These are phyloP conservation scores for Pelargonium myrrhifolium DNA, from an alignment of 441 rosid species.

Conservation along the genomic window DNA sequence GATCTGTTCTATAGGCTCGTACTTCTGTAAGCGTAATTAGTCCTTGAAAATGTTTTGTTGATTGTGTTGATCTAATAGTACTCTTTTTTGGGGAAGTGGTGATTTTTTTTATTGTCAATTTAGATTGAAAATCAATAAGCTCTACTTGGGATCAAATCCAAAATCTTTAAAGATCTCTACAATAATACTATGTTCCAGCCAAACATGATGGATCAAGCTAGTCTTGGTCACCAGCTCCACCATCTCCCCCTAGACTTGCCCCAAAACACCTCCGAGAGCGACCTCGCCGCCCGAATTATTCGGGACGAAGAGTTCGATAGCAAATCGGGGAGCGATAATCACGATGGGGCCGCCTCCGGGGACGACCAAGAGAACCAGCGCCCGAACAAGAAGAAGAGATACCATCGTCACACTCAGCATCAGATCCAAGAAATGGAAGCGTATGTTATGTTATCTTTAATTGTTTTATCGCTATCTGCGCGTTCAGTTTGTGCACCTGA, in stretches of 20 bases:
- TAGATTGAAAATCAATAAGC: conserved; percentile 40
- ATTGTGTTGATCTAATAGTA: too few species aligned
- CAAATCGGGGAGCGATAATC: conserved; percentile 88
- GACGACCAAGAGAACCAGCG: conserved; percentile 71
- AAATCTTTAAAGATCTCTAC: conserved; percentile 34
- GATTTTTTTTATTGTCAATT: conserved; percentile 8
- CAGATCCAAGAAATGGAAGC: conserved; percentile 95
- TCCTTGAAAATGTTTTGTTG: too few species aligned
- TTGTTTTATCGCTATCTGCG: neutral
- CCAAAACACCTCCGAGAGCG: conserved; percentile 33
- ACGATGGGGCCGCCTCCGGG: conserved; percentile 55
- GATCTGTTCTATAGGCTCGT: too few species aligned
- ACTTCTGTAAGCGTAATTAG: too few species aligned
- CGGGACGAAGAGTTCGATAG: conserved; percentile 72
- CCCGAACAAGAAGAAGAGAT: conserved; percentile 51
- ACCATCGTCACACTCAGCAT: conserved; percentile 89
- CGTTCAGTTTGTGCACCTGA: neutral
- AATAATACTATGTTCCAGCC: conserved; percentile 56
- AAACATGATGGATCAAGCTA: conserved; percentile 50
- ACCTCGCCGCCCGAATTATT: conserved; percentile 35
- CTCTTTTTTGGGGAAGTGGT: too few species aligned
- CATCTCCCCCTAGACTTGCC: conserved; percentile 26
- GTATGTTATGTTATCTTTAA: conserved; percentile 34
- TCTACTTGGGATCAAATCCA: conserved; percentile 22
- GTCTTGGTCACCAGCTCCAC: conserved; percentile 31